Percentiles rank a stretch among this genome's conserved stretches.
Conservation (phyloP, 176 grass and related monocot species). For the Canna indica region DNA sequence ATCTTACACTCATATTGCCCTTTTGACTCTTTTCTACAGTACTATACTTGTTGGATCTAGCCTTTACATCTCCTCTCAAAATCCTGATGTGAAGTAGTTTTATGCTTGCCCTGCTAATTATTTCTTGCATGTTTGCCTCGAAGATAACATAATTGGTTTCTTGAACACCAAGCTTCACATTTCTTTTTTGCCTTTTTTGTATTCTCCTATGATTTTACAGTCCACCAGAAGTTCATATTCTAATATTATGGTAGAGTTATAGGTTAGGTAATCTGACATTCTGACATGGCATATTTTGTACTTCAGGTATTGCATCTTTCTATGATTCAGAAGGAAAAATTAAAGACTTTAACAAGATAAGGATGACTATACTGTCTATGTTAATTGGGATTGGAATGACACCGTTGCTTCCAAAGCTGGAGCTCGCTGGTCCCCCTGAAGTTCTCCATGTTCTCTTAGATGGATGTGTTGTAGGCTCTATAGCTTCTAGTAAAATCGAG, state of each 20-base stretch:
- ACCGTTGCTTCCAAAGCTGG: slow-evolving; percentile 56
- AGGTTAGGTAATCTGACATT: neutral
- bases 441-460: slow-evolving; percentile 75
- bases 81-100: neutral
- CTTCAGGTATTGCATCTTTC: slow-evolving; percentile 67
- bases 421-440: slow-evolving; percentile 69
- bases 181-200: too few relatives aligned
- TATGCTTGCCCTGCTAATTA: neutral
- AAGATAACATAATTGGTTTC: neutral
- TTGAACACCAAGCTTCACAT: neutral
- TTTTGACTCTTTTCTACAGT: neutral
- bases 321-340: slow-evolving; percentile 60
- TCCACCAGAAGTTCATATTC: neutral
- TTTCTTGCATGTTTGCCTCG: neutral
- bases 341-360: slow-evolving; percentile 62
- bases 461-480: slow-evolving; percentile 80
- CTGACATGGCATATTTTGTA: neutral
- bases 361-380: slow-evolving; percentile 45
- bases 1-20: neutral
- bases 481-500: slow-evolving; percentile 48
- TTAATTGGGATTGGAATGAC: slow-evolving; percentile 72
- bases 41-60: neutral
- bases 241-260: neutral
- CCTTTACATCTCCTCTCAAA: neutral
- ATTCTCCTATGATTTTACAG: neutral